Conservation (phyloP, 768 basidiomycete genomes). For the Lactifluus echinatus region DNA sequence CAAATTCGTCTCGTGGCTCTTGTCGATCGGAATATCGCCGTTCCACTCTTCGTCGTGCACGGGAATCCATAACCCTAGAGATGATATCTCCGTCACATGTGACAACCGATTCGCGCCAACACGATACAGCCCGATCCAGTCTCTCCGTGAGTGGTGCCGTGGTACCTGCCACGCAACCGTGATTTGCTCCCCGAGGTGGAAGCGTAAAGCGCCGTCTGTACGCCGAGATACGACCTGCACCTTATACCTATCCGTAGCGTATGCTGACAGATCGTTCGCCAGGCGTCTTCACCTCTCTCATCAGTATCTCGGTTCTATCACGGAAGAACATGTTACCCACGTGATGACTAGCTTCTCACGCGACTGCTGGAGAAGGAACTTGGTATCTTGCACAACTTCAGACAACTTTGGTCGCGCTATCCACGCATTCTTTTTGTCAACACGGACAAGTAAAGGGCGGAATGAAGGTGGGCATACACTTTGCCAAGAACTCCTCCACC, state of each 20-base stretch:
- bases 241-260: conserved; percentile 74
- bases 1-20: conserved; percentile 28
- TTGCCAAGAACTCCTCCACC: conserved; percentile 88
- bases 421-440: conserved; percentile 10
- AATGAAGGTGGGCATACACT: conserved; percentile 48
- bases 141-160: conserved; percentile 72
- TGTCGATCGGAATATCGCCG: conserved; percentile 62
- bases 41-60: conserved; percentile 92
- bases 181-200: conserved; percentile 89
- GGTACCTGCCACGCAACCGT: conserved; percentile 83
- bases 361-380: conserved; percentile 82
- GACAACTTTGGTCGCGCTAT: conserved; percentile 81
- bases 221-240: conserved; percentile 51
- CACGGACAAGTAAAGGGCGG: neutral
- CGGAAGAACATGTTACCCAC: conserved; percentile 37
- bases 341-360: conserved; percentile 87
- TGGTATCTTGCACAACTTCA: conserved; percentile 90
- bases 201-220: conserved; percentile 45
- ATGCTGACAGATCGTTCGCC: conserved; percentile 69
- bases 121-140: conserved; percentile 94
- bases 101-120: conserved; percentile 82
- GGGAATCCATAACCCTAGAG: conserved; percentile 88
- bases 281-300: conserved; percentile 47
- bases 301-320: neutral
- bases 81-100: conserved; percentile 75